Evolutionary conservation across 768 basidiomycete genomes (phyloP), one percentile per base, ranked within the genome.

Genomic region (Tulasnella sp.): DNA sequence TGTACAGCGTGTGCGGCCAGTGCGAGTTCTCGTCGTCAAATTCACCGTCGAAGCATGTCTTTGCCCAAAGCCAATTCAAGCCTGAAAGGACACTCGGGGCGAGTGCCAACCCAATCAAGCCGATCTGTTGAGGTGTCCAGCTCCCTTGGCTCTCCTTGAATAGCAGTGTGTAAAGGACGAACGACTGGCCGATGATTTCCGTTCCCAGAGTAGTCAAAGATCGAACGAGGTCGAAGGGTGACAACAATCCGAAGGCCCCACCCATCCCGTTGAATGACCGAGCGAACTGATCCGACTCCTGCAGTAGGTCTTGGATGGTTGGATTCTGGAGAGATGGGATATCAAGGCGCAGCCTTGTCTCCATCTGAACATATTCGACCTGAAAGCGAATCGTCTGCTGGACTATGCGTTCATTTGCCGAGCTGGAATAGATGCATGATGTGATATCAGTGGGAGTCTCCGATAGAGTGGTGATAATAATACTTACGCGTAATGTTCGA

Each of bases 271-370:
- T 88, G 82, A 94, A 93, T 14, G 93, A 94, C 77, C 91, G 88
- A 58, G 91, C 91, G 81, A 94, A 94, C 40, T 92, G 86, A 81
- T 94, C 93, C 49, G 93, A 92, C 83, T 94, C 93, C 77, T 92
- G 90, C n/a, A 94, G 85, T 58, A 94, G 87, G 81, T 93, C 92
- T 77, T 91, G 90, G 31, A 91, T 85, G 77, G 85, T 81, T 69
- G 93, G 90, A 80, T 93, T 91, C 74, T 90, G 85, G 72, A 94
- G 86, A 11, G 93, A 91, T 76, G 93, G 93, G 49, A 92, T 86
- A 80, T 94, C 93, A 76, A 93, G 87, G 58, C 88, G 88, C 25
- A 94, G 85, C 76, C 93, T 89, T 79, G 91, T 90, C 79, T 90
- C 88, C 83, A 94, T 86, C 81, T 93, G 93, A 76, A 90, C 87